Evolutionary conservation across 2,329 filamentous ascomycete species (phyloP).

Genomic region (Stagonosporopsis cucurbitacearum): DNA sequence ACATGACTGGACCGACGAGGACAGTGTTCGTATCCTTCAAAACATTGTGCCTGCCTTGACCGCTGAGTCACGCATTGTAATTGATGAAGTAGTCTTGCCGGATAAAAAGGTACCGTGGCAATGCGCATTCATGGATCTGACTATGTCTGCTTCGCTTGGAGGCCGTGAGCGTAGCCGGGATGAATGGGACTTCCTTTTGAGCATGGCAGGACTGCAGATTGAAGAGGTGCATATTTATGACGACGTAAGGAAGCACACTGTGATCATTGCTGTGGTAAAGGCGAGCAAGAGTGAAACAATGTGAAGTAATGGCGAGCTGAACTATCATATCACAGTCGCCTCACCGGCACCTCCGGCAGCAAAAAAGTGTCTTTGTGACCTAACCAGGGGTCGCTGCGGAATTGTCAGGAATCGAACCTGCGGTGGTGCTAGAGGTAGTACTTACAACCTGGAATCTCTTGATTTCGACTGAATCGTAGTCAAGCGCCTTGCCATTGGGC

Average conservation of each 20-base stretch:
- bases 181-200: slow-evolving; percentile 30
- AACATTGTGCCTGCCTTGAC: slow-evolving; percentile 36
- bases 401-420: neutral
- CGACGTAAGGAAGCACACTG: slow-evolving; percentile 28
- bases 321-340: too few relatives aligned
- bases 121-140: slow-evolving; percentile 37
- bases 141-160: slow-evolving; percentile 34
- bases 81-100: slow-evolving; percentile 43
- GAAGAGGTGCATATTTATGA: slow-evolving; percentile 36
- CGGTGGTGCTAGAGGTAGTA: neutral
- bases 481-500: slow-evolving; percentile 62
- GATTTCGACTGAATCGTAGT: slow-evolving; percentile 49
- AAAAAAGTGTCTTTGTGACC: neutral
- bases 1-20: slow-evolving; percentile 44
- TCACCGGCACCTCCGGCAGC: neutral
- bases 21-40: slow-evolving; percentile 37
- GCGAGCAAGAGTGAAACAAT: neutral
- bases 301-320: too few relatives aligned
- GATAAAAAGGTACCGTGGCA: slow-evolving; percentile 40
- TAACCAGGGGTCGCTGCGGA: slow-evolving; percentile 6
- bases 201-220: slow-evolving; percentile 34
- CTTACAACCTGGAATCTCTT: slow-evolving; percentile 14
- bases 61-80: slow-evolving; percentile 37
- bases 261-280: slow-evolving; percentile 29
- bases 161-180: slow-evolving; percentile 34